These are phyloP conservation scores for Elaeis guineensis DNA, from an alignment of 176 grass and related monocot genomes.

Conservation along the genomic window DNA sequence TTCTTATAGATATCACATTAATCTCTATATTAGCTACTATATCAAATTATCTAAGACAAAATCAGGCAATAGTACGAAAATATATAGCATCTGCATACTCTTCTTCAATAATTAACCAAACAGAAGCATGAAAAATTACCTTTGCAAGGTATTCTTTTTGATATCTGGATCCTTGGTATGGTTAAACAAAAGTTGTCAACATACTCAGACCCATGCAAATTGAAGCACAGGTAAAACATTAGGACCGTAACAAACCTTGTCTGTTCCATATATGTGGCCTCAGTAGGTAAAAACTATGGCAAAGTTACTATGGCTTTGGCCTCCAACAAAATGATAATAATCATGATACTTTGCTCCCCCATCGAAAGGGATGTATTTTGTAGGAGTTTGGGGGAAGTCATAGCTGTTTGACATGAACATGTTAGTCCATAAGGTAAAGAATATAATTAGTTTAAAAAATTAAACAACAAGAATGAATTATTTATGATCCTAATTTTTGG, in stretches of 20 bases:
- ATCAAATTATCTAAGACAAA: no score
- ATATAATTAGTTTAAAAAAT: no score
- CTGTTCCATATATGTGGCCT: conserved; percentile 80
- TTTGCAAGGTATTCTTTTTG: conserved; percentile 57
- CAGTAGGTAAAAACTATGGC: conserved; percentile 91
- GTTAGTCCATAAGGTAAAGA: background rate
- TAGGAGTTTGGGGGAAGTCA: conserved; percentile 77
- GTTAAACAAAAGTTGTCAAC: conserved; percentile 1
- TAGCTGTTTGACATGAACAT: conserved; percentile 35
- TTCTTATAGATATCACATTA: no score
- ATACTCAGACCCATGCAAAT: background rate
- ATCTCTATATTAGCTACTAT: no score
- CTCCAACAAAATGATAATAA: conserved; percentile 87
- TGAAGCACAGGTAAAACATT: conserved; percentile 1
- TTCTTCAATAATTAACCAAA: no score
- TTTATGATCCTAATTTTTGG: no score
- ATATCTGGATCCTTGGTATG: conserved; percentile 78
- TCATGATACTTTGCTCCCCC: conserved; percentile 92
- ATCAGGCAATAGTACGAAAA: no score
- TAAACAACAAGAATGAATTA: no score
- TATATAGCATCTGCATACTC: no score
- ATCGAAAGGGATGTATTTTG: conserved; percentile 88
- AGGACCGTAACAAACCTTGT: conserved; percentile 41
- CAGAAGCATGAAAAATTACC: conserved; percentile 23
- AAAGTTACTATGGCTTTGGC: conserved; percentile 85